Conservation (phyloP, 2,329 filamentous ascomycete species). For the Fusarium humuli region DNA sequence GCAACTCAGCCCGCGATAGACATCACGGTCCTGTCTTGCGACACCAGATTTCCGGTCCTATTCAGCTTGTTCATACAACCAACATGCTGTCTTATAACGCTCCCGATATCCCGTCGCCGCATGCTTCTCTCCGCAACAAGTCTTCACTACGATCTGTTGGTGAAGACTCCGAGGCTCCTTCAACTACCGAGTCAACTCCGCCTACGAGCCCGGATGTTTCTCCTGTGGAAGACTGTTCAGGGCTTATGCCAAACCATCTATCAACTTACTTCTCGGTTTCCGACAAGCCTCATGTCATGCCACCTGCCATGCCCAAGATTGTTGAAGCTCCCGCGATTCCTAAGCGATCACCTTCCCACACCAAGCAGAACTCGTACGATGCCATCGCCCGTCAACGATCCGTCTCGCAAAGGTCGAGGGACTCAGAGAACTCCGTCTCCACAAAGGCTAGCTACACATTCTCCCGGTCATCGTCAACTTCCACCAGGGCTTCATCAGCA, state of each 20-base stretch:
- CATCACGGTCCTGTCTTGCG: slow-evolving; percentile 59
- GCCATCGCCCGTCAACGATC: slow-evolving; percentile 76
- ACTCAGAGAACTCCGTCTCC: slow-evolving; percentile 64
- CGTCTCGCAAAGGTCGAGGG: slow-evolving; percentile 67
- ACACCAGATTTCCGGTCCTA: slow-evolving; percentile 85
- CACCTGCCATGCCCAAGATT: slow-evolving; percentile 51
- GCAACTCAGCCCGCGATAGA: slow-evolving; percentile 60
- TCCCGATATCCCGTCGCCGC: slow-evolving; percentile 79
- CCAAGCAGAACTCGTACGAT: slow-evolving; percentile 83
- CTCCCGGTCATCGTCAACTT: slow-evolving; percentile 68
- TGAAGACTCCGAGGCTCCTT: slow-evolving; percentile 76
- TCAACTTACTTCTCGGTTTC: slow-evolving; percentile 74
- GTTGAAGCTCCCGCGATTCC: slow-evolving; percentile 70
- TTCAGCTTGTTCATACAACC: slow-evolving; percentile 91
- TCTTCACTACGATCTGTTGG: slow-evolving; percentile 63
- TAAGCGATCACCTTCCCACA: slow-evolving; percentile 84
- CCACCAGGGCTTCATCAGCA: slow-evolving; percentile 63
- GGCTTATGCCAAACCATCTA: slow-evolving; percentile 73
- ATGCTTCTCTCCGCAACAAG: slow-evolving; percentile 58
- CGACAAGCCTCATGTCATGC: slow-evolving; percentile 55
- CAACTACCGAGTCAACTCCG: slow-evolving; percentile 67
- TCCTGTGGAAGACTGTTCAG: slow-evolving; percentile 64
- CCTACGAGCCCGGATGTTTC: slow-evolving; percentile 77
- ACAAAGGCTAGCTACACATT: slow-evolving; percentile 68
- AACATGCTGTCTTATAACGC: slow-evolving; percentile 97